These are phyloP conservation scores for Trichophyton rubrum DNA, from an alignment of 2,329 filamentous ascomycete species.

Conservation along the genomic window DNA sequence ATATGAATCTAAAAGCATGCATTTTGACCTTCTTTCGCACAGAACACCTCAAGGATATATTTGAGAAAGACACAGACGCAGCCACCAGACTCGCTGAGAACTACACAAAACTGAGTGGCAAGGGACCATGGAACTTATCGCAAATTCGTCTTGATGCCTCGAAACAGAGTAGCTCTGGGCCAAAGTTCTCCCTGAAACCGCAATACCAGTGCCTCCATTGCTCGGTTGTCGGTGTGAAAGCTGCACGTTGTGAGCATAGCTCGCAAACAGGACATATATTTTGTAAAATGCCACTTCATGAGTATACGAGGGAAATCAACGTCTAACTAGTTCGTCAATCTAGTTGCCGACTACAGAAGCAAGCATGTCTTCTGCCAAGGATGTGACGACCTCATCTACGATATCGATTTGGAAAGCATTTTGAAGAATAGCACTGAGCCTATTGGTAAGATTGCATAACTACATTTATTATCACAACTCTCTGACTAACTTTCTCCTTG, in stretches of 20 bases:
- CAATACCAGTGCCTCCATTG: conserved; percentile 31
- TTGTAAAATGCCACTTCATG: conserved; percentile 21
- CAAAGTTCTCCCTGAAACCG: conserved; percentile 24
- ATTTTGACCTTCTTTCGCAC: conserved; percentile 1
- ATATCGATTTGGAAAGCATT: conserved; percentile 28
- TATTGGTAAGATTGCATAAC: neutral
- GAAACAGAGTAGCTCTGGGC: conserved; percentile 16
- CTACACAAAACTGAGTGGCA: conserved; percentile 23
- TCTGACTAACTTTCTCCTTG: neutral
- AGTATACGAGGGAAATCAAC: neutral
- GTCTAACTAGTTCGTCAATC: conserved; percentile 8
- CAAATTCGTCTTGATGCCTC: conserved; percentile 15
- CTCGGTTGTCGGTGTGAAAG: conserved; percentile 21
- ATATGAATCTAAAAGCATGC: neutral
- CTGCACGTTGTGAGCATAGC: conserved; percentile 25
- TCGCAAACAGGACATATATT: conserved; percentile 30
- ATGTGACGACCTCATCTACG: conserved; percentile 33
- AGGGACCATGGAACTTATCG: conserved; percentile 20
- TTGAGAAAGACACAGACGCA: conserved; percentile 22
- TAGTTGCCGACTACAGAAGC: conserved; percentile 32
- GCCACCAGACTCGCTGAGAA: conserved; percentile 26
- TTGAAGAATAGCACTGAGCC: conserved; percentile 14
- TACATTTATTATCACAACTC: neutral
- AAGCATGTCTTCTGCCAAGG: conserved; percentile 29
- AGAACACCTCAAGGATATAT: conserved; percentile 29